These are phyloP conservation scores for Bipolaris bicolor DNA, from an alignment of 2,329 filamentous ascomycete species.

Conservation along the genomic window DNA sequence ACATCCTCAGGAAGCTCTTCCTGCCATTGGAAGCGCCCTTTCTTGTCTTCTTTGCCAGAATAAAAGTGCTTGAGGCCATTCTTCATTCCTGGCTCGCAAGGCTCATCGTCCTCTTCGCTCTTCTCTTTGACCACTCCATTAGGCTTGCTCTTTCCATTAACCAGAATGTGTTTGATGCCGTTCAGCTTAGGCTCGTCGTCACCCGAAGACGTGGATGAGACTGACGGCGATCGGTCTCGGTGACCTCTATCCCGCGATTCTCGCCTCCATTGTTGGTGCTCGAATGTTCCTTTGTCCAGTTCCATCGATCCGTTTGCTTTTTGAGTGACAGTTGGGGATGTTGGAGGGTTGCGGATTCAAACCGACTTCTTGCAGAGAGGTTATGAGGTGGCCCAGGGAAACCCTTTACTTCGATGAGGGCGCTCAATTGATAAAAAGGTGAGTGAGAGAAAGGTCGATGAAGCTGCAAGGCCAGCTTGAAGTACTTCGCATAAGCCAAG, in stretches of 20 bases:
- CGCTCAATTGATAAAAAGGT: neutral
- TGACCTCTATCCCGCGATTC: neutral
- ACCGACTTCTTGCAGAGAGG: too few species aligned
- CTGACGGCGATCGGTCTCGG: neutral
- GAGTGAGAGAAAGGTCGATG: neutral
- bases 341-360: too few species aligned
- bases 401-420: neutral
- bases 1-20: conserved; percentile 44
- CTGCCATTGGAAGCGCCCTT: conserved; percentile 44
- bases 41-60: conserved; percentile 52
- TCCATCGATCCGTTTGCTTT: too few species aligned
- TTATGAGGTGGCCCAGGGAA: too few species aligned
- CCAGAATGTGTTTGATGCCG: conserved; percentile 19
- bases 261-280: neutral
- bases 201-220: conserved; percentile 14
- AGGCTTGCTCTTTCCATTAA: conserved; percentile 19
- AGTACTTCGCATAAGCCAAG: conserved; percentile 2
- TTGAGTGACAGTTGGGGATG: neutral
- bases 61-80: conserved; percentile 57
- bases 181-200: conserved; percentile 9
- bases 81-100: conserved; percentile 46
- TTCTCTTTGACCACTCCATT: conserved; percentile 11
- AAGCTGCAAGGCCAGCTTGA: neutral
- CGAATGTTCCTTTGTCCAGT: too few species aligned
- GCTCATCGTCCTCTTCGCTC: conserved; percentile 19